A percentile compares a stretch with the other conserved stretches of the same genome.
Evolutionary conservation across 495 filamentous ascomycete genomes (phyloP).

Genomic region (Sabuloglossum arenarium): DNA sequence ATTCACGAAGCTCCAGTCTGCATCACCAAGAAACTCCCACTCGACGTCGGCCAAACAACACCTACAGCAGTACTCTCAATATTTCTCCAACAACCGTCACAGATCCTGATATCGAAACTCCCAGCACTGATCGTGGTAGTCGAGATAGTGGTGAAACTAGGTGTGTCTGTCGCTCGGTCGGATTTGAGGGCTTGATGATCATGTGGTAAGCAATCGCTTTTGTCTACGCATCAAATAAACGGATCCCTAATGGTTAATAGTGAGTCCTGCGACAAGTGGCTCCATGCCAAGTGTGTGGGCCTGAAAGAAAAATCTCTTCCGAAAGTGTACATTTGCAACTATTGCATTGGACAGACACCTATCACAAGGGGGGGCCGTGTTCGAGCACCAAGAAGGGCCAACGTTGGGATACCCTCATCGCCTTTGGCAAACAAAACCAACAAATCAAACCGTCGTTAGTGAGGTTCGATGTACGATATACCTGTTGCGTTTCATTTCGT

Average conservation of each 20-base stretch:
- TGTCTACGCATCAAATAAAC: background rate
- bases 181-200: conserved; percentile 56
- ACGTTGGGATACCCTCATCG: conserved; percentile 22
- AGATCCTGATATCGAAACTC: conserved; percentile 44
- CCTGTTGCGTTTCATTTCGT: background rate
- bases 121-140: conserved; percentile 36
- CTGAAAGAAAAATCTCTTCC: conserved; percentile 43
- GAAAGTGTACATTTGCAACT: conserved; percentile 59
- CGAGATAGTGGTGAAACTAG: conserved; percentile 37
- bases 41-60: background rate
- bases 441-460: background rate
- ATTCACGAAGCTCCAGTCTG: background rate
- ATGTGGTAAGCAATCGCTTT: conserved; percentile 42
- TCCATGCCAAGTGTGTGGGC: conserved; percentile 61
- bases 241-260: conserved; percentile 20
- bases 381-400: conserved; percentile 28
- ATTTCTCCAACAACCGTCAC: conserved; percentile 47
- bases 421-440: conserved; percentile 40
- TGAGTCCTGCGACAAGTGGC: conserved; percentile 71
- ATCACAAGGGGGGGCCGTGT: conserved; percentile 40
- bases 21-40: background rate
- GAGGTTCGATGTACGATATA: conserved; percentile 23
- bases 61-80: conserved; percentile 10
- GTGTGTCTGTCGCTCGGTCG: conserved; percentile 49
- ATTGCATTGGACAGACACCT: conserved; percentile 52